Conservation (phyloP, 2,329 filamentous ascomycete genomes). For the Aspergillus spinulosporus region DNA sequence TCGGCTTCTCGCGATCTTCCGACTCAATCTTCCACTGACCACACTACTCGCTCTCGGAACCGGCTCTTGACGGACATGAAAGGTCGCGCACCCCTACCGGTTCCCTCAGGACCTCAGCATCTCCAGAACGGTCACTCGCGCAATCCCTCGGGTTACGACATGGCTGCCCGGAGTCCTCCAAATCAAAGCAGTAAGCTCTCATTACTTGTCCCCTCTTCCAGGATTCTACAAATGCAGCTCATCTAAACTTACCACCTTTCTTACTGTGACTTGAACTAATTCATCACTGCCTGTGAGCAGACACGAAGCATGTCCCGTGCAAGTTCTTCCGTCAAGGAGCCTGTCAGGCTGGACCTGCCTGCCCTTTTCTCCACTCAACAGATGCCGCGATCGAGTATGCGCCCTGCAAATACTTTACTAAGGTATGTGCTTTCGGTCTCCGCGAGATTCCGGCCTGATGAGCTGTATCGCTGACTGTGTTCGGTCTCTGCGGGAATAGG, state of each 20-base stretch:
- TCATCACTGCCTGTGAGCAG: slow-evolving; percentile 47
- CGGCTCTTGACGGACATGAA: slow-evolving; percentile 41
- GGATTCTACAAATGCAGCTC: neutral
- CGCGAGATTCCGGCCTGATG: neutral
- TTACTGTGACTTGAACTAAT: neutral
- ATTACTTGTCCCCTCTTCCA: neutral
- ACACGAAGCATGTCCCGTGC: slow-evolving; percentile 96
- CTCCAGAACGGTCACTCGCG: slow-evolving; percentile 45
- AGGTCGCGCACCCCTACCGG: slow-evolving; percentile 43
- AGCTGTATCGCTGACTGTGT: slow-evolving; percentile 25
- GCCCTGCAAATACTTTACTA: slow-evolving; percentile 97
- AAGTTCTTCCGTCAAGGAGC: slow-evolving; percentile 98
- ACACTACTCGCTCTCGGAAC: slow-evolving; percentile 29
- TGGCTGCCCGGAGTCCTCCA: slow-evolving; percentile 49
- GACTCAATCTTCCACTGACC: slow-evolving; percentile 22
- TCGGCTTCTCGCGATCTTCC: slow-evolving; percentile 25
- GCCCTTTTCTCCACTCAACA: slow-evolving; percentile 93
- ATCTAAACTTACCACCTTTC: neutral
- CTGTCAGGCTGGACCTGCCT: slow-evolving; percentile 93
- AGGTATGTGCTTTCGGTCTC: slow-evolving; percentile 57
- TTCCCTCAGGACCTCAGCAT: slow-evolving; percentile 34
- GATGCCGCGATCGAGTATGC: slow-evolving; percentile 81
- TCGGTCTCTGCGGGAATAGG: slow-evolving; percentile 53
- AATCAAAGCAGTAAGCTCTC: slow-evolving; percentile 45
- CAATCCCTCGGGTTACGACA: slow-evolving; percentile 45